Conservation (phyloP, 352 stramenopile species). For the Thraustotheca clavata region DNA sequence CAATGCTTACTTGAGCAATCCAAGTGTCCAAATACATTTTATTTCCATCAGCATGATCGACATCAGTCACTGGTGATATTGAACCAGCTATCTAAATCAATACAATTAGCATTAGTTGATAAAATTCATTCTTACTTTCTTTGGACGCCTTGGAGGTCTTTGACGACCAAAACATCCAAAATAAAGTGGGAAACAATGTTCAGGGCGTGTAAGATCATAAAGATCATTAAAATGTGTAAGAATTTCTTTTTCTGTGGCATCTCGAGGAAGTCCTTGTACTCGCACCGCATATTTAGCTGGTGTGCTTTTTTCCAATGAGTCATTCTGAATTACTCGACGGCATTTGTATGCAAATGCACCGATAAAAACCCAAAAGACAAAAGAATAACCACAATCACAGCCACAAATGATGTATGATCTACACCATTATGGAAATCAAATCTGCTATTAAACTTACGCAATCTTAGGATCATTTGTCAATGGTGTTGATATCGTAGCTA, state of each 20-base stretch:
- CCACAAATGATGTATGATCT: slow-evolving; percentile 63
- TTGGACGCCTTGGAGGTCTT: slow-evolving; percentile 12
- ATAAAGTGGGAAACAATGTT: slow-evolving; percentile 52
- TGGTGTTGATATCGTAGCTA: slow-evolving; percentile 53
- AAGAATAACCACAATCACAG: slow-evolving; percentile 49
- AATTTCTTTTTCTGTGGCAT: slow-evolving; percentile 58
- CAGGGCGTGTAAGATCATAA: slow-evolving; percentile 64
- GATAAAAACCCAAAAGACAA: slow-evolving; percentile 59
- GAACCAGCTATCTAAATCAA: slow-evolving; percentile 37
- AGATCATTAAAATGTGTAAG: slow-evolving; percentile 62
- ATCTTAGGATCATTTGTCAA: slow-evolving; percentile 47
- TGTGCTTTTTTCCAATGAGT: slow-evolving; percentile 70
- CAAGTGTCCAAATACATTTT: slow-evolving; percentile 71
- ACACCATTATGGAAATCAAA: not conserved
- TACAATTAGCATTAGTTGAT: too few species aligned
- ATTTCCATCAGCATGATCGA: slow-evolving; percentile 52
- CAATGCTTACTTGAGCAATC: slow-evolving; percentile 80
- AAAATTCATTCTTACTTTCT: not conserved
- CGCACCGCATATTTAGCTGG: slow-evolving; percentile 75
- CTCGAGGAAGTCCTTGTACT: slow-evolving; percentile 51
- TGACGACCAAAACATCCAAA: slow-evolving; percentile 51
- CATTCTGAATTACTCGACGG: slow-evolving; percentile 40
- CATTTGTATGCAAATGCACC: slow-evolving; percentile 41
- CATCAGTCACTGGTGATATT: slow-evolving; percentile 41
- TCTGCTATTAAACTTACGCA: slow-evolving; percentile 21